These are phyloP conservation scores for Geoglossum cookeanum DNA, from an alignment of 2,329 filamentous ascomycete genomes.

Conservation along the genomic window DNA sequence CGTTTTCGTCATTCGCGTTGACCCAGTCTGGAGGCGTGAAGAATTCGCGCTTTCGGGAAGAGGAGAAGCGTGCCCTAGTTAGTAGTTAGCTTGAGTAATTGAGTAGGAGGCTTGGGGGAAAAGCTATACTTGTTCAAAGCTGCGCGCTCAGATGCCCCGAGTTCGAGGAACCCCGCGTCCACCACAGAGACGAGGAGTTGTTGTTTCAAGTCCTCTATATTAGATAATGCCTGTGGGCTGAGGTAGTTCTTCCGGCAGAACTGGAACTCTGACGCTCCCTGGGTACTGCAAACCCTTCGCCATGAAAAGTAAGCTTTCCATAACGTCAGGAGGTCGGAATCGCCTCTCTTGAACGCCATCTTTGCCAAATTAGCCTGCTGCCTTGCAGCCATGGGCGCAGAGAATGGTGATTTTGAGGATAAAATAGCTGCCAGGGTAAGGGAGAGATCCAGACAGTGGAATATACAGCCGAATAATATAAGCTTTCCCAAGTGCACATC, in stretches of 20 bases:
- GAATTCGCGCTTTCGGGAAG: conserved; percentile 48
- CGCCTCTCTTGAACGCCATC: conserved; percentile 60
- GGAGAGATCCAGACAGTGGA: conserved; percentile 79
- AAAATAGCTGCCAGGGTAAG: conserved; percentile 84
- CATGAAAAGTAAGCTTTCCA: conserved; percentile 88
- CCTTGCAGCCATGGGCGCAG: conserved; percentile 67
- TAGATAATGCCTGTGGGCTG: conserved; percentile 67
- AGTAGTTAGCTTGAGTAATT: neutral
- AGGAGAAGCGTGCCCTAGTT: conserved; percentile 37
- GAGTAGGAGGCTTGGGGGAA: neutral
- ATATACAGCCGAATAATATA: conserved; percentile 67
- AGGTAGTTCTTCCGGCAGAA: conserved; percentile 94
- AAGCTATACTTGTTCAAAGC: conserved; percentile 39
- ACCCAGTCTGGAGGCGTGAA: conserved; percentile 64
- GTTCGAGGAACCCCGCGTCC: conserved; percentile 63
- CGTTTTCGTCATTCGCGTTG: conserved; percentile 60
- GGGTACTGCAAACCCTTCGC: conserved; percentile 60
- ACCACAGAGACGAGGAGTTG: conserved; percentile 72
- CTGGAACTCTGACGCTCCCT: conserved; percentile 55
- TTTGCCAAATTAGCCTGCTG: conserved; percentile 65
- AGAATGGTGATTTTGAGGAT: conserved; percentile 86
- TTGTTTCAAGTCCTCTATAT: conserved; percentile 89
- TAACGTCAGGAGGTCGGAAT: conserved; percentile 80
- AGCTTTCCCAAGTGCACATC: conserved; percentile 93
- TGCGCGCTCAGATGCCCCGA: conserved; percentile 54